A percentile compares a stretch with the other conserved stretches of the same genome.
phyloP scores from a whole-genome alignment of 176 grass and related monocot species.

The Zea luxurians region DNA sequence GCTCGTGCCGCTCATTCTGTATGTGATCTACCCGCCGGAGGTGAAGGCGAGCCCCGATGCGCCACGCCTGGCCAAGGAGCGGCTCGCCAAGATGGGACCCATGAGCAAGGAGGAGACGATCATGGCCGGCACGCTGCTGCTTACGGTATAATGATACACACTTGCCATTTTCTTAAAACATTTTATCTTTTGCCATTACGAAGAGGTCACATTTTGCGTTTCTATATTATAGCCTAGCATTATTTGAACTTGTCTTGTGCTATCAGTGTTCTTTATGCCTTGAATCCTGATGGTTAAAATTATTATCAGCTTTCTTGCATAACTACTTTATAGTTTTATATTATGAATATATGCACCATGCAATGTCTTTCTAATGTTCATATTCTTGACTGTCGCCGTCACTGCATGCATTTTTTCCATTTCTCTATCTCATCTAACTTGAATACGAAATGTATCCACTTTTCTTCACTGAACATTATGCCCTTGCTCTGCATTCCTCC shows the following conservation, averaged over 20 bases:
- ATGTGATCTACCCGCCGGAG: slow-evolving; percentile 85
- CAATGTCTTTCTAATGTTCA: neutral
- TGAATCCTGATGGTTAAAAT: neutral
- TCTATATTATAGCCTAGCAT: neutral
- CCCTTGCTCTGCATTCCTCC: slow-evolving; percentile 40
- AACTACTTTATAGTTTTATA: neutral
- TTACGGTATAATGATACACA: slow-evolving; percentile 61
- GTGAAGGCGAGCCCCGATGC: slow-evolving; percentile 87
- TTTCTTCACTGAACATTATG: slow-evolving; percentile 22
- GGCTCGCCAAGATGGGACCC: slow-evolving; percentile 76
- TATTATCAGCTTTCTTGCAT: neutral
- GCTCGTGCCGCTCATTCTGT: slow-evolving; percentile 78
- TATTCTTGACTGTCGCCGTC: neutral
- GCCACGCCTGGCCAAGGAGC: slow-evolving; percentile 81
- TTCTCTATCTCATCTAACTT: neutral
- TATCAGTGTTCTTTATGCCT: neutral
- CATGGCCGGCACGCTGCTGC: slow-evolving; percentile 75
- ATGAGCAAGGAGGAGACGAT: slow-evolving; percentile 85
- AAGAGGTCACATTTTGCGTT: neutral
- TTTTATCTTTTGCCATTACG: neutral
- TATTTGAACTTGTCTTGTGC: neutral
- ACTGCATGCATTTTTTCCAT: slow-evolving; percentile 23
- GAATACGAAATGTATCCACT: slow-evolving; percentile 1
- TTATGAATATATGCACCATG: neutral
- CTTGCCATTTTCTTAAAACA: neutral